Conservation (phyloP, 768 basidiomycete genomes). For the Pilatotrama ljubarskyi region DNA sequence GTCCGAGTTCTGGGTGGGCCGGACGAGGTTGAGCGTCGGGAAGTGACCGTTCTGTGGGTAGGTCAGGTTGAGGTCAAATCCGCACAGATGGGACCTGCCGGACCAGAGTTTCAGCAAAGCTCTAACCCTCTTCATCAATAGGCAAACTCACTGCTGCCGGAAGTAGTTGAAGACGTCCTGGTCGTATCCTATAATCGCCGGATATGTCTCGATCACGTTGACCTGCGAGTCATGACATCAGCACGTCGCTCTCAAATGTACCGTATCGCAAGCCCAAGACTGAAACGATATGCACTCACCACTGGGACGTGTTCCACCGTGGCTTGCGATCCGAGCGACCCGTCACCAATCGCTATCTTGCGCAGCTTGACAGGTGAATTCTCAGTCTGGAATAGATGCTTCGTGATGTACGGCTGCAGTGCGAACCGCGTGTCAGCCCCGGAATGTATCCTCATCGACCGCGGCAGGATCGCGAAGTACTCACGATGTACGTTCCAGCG, state of each 20-base stretch:
- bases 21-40: slow-evolving; percentile 35
- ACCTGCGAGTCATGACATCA: slow-evolving; percentile 38
- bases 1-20: slow-evolving; percentile 3
- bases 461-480: slow-evolving; percentile 49
- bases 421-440: slow-evolving; percentile 35
- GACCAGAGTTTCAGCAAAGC: slow-evolving; percentile 33
- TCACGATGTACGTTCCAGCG: slow-evolving; percentile 67
- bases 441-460: not conserved
- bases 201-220: slow-evolving; percentile 65
- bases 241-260: slow-evolving; percentile 48
- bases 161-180: slow-evolving; percentile 66
- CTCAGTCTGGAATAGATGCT: slow-evolving; percentile 61
- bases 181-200: slow-evolving; percentile 73
- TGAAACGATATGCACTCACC: slow-evolving; percentile 33
- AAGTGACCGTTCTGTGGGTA: slow-evolving; percentile 64
- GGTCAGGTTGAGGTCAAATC: slow-evolving; percentile 62
- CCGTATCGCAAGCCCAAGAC: slow-evolving; percentile 25
- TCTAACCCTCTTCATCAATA: slow-evolving; percentile 51
- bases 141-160: slow-evolving; percentile 67
- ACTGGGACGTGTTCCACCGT: slow-evolving; percentile 23
- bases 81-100: slow-evolving; percentile 59
- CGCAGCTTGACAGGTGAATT: slow-evolving; percentile 70
- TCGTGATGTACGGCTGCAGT: slow-evolving; percentile 69
- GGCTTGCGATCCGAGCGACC: slow-evolving; percentile 43
- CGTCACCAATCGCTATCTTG: slow-evolving; percentile 73